Percentiles rank a stretch among this genome's conserved stretches.
These are phyloP conservation scores for Grigorovia jiainica DNA, from an alignment of 805 yeast genomes.

Conservation along the genomic window DNA sequence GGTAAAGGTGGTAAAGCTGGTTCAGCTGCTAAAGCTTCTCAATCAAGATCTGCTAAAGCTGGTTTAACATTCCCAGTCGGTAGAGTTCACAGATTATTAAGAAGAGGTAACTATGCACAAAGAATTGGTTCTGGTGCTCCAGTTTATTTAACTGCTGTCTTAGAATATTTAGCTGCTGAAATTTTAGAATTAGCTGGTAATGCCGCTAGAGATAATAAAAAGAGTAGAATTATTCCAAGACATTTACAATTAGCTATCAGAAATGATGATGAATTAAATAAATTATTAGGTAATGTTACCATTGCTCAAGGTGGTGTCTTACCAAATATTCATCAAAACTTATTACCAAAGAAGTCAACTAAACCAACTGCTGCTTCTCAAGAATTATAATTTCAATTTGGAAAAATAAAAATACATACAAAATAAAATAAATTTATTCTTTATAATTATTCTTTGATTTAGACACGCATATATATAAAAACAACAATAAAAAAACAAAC, in stretches of 20 bases:
- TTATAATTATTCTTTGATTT: not conserved
- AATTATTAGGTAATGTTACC: constrained; percentile 84
- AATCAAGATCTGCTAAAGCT: constrained; percentile 97
- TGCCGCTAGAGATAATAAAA: constrained; percentile 98
- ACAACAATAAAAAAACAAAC: not conserved
- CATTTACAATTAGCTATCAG: constrained; percentile 97
- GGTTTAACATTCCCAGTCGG: constrained; percentile 99
- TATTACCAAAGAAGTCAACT: constrained; percentile 71
- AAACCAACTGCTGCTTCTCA: constrained; percentile 55
- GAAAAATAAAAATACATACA: too few relatives aligned
- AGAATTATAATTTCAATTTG: constrained; percentile 49
- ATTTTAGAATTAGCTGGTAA: constrained; percentile 96
- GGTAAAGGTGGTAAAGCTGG: constrained; percentile 86
- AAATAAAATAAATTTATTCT: not conserved
- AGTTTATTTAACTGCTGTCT: constrained; percentile 91
- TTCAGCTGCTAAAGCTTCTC: constrained; percentile 87
- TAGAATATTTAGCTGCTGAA: constrained; percentile 96
- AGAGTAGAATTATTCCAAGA: constrained; percentile 98
- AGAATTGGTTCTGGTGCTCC: constrained; percentile 99
- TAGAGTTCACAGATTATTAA: constrained; percentile 93
- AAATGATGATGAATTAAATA: constrained; percentile 97
- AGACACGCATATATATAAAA: not conserved
- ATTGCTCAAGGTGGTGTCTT: constrained; percentile 99
- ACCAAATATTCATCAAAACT: constrained; percentile 92
- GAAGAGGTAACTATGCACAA: constrained; percentile 97